A percentile compares a stretch with the other conserved stretches of the same genome.
Evolutionary conservation across 441 rosid species (phyloP).

Genomic region (Breynia disticha): DNA sequence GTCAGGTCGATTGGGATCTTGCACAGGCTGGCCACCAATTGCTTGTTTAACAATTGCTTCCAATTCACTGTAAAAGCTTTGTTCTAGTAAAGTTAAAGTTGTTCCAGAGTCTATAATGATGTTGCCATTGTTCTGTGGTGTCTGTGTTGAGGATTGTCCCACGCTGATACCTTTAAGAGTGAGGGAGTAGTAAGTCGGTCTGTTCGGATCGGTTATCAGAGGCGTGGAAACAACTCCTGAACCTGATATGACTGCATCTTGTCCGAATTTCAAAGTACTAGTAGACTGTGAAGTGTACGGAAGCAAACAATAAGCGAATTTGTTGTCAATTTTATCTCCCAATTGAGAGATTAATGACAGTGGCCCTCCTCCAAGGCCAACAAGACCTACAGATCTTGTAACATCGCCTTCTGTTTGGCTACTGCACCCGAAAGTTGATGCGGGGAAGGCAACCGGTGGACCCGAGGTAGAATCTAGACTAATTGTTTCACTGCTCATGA

Average conservation of each 20-base stretch:
- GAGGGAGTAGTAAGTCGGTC: conserved; percentile 19
- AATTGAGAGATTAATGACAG: conserved; percentile 3
- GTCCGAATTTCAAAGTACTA: conserved; percentile 26
- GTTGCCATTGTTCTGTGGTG: conserved; percentile 23
- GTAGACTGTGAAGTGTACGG: background rate
- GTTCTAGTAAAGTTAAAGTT: conserved; percentile 23
- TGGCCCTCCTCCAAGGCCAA: background rate
- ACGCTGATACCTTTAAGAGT: conserved; percentile 33
- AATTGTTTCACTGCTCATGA: no score
- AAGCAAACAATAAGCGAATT: conserved; percentile 2
- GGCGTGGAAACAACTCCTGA: conserved; percentile 25
- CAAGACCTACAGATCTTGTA: no score
- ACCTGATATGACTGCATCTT: conserved; percentile 18
- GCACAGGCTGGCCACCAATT: conserved; percentile 13
- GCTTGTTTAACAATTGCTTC: conserved; percentile 22
- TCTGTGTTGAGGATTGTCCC: conserved; percentile 11
- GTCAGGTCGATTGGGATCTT: conserved; percentile 14
- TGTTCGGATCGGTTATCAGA: conserved; percentile 7
- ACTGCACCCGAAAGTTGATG: no score
- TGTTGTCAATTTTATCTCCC: background rate
- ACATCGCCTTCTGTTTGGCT: no score
- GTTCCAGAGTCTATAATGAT: conserved; percentile 40
- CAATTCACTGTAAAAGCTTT: conserved; percentile 17
- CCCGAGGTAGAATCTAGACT: no score
- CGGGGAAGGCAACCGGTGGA: no score